Conservation (phyloP, 306 rosid species). For the Purshia tridentata region DNA sequence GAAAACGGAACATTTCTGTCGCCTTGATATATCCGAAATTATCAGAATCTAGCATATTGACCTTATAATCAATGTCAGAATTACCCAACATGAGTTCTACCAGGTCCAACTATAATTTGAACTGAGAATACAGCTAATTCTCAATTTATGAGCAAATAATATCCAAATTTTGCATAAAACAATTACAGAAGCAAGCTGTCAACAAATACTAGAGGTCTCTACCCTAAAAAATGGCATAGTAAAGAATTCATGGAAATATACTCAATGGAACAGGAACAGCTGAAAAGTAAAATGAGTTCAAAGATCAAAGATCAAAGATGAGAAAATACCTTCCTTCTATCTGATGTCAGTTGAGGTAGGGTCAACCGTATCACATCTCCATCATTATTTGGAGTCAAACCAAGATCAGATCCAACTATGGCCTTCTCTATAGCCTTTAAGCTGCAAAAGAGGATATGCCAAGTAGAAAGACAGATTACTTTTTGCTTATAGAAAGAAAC, state of each 20-base stretch:
- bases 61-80: neutral
- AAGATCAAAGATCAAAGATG: neutral
- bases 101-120: neutral
- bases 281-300: constrained; percentile 2
- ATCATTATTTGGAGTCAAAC: constrained; percentile 94
- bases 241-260: neutral
- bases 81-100: neutral
- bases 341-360: constrained; percentile 84
- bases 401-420: constrained; percentile 78
- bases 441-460: constrained; percentile 37
- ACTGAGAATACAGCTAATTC: neutral
- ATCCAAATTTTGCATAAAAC: neutral
- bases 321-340: constrained; percentile 81
- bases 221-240: neutral
- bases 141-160: neutral
- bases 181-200: neutral
- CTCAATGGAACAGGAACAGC: neutral
- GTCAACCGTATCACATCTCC: constrained; percentile 82
- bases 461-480: neutral
- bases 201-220: neutral
- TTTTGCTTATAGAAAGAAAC: neutral
- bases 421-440: constrained; percentile 96
- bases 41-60: neutral
- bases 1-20: neutral
- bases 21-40: neutral